Percentiles rank a stretch among this genome's conserved stretches.
These are phyloP conservation scores for Logfia minima DNA, from an alignment of 129 eudicot genomes.

Conservation along the genomic window DNA sequence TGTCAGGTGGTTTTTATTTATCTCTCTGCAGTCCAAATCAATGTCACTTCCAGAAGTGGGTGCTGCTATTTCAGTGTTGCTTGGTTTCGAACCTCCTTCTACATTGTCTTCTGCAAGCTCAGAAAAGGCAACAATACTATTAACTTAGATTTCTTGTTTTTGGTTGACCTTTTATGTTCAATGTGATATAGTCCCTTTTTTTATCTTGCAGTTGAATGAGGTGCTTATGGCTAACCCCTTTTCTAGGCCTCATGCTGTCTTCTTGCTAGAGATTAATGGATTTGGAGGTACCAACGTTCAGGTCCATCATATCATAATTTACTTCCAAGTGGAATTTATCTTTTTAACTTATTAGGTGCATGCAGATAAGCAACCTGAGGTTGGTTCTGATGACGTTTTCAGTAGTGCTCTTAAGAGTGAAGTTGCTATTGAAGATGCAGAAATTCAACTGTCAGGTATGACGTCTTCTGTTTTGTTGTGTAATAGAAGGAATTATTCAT, in stretches of 20 bases:
- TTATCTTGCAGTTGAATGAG: constrained; percentile 69
- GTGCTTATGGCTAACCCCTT: constrained; percentile 86
- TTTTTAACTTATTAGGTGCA: background rate
- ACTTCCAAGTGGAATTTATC: background rate
- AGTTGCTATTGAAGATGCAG: constrained; percentile 43
- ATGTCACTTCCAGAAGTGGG: constrained; percentile 70
- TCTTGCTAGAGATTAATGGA: constrained; percentile 67
- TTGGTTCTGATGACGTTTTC: constrained; percentile 40
- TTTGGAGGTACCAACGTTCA: constrained; percentile 53
- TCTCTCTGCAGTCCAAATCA: constrained; percentile 49
- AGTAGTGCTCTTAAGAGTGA: constrained; percentile 43
- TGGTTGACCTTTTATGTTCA: background rate
- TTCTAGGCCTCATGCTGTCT: constrained; percentile 68
- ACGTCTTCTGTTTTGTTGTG: constrained; percentile 15
- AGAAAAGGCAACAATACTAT: constrained; percentile 48
- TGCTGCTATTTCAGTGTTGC: constrained; percentile 80
- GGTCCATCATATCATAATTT: background rate
- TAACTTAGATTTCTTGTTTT: background rate
- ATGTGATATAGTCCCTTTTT: constrained; percentile 15
- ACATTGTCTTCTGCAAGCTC: constrained; percentile 71
- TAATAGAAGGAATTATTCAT: background rate
- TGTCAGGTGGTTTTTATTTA: constrained; percentile 7
- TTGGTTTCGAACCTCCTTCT: constrained; percentile 76
- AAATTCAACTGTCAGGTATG: constrained; percentile 72
- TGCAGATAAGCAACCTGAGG: constrained; percentile 44